These are phyloP conservation scores for Tagetes erecta DNA, from an alignment of 129 eudicot genomes.

Conservation along the genomic window DNA sequence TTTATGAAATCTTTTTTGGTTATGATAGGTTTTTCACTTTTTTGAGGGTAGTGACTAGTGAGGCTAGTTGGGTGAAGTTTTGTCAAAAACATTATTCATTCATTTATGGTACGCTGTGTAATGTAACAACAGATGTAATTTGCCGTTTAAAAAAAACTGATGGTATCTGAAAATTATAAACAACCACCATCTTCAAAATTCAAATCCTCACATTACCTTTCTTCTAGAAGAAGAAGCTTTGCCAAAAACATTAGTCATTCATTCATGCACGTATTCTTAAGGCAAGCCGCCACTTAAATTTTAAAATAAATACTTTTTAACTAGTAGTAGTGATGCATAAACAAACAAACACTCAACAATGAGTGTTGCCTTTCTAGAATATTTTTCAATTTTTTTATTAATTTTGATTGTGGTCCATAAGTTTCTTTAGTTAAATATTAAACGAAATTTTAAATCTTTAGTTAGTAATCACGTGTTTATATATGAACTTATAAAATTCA, in stretches of 20 bases:
- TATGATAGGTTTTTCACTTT: too few species aligned
- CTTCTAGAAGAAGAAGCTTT: slow-evolving; percentile 30
- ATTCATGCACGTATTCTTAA: background rate
- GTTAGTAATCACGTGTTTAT: background rate
- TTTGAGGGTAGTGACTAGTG: too few species aligned
- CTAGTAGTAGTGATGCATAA: background rate
- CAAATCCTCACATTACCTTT: background rate
- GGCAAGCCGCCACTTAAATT: background rate
- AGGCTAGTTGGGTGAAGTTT: too few species aligned
- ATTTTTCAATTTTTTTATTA: background rate
- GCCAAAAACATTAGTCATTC: slow-evolving; percentile 4
- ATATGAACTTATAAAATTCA: too few species aligned
- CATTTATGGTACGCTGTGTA: too few species aligned
- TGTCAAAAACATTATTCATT: too few species aligned
- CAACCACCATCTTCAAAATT: background rate
- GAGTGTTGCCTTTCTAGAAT: background rate
- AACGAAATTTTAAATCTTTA: background rate
- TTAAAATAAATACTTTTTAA: background rate
- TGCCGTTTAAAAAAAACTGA: background rate
- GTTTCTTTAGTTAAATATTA: background rate
- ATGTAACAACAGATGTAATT: too few species aligned
- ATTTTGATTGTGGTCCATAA: background rate
- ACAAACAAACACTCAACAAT: background rate
- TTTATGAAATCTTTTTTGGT: too few species aligned
- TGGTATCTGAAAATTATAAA: too few species aligned